Evolutionary conservation across 2,329 filamentous ascomycete species (phyloP), one percentile per base, ranked within the genome.

Genomic region (Cladorrhinum sp.): DNA sequence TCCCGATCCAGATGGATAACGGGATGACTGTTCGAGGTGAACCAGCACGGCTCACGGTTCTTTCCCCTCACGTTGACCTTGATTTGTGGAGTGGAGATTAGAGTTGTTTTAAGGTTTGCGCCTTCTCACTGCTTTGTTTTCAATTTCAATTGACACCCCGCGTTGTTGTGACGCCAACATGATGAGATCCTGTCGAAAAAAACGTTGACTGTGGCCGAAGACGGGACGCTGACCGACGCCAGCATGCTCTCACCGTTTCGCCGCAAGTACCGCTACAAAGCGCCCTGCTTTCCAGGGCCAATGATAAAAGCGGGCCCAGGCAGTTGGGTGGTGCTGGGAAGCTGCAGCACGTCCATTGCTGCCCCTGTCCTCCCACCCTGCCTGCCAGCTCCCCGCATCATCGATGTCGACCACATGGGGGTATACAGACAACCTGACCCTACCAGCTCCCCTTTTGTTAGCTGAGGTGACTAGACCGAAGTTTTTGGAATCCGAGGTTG

Each of bases 291-390:
- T 26, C 56, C 30, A 59, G 48, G 62, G 56, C 59, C 61, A 63
- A 60, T 26, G 28, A 56, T 24, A 20, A 55, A 58, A 61, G 65
- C 61, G 62, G 65, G 62, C 62, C 65, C 64, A 48, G 61, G 60
- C 57, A 57, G 56, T 50, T 62, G 65, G 65, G 60, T 65, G 57
- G 56, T 62, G 57, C 50, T 58, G 51, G 58, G 57, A 62, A 67
- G 36, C 21, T 67, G 64, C 66, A 67, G 64, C 63, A 60, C 50
- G 4, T 16, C 42, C 12, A 20, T 46, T 9, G 57, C 42, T 52
- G 48, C 60, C 61, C 60, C 57, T 59, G 53, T 59, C 58, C 30
- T 60, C 33, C 23, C 39, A 36, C 42, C 59, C 60, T 55, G 55
- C 60, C 50, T 60, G 54, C 54, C 54, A 36, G 48, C 61, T 64